Conservation (phyloP, 1,284 basidiomycete genomes). For the Irpex rosettiformis region DNA sequence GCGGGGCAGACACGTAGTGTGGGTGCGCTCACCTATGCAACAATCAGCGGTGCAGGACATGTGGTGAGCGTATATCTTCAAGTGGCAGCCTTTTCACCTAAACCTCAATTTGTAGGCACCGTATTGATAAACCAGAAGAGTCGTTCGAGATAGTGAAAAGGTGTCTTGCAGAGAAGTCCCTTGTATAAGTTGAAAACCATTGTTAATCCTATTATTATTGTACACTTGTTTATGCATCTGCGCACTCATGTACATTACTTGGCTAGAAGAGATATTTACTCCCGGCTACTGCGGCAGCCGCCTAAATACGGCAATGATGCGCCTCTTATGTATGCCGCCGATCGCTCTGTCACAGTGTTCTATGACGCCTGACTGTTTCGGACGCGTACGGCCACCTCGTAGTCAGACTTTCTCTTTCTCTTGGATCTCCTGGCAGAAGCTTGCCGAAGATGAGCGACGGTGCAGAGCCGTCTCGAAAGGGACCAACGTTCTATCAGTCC, state of each 20-base stretch:
- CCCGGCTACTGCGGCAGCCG: too few species aligned
- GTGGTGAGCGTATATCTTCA: slow-evolving; percentile 42
- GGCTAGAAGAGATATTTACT: neutral
- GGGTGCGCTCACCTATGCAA: slow-evolving; percentile 61
- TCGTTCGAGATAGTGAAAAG: slow-evolving; percentile 45
- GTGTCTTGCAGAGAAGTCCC: too few species aligned
- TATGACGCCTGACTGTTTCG: too few species aligned
- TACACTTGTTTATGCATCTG: neutral
- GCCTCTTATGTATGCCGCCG: too few species aligned
- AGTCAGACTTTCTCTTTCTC: too few species aligned
- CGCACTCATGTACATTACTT: neutral
- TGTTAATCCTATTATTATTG: slow-evolving; percentile 13
- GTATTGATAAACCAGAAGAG: slow-evolving; percentile 55
- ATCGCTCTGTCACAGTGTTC: too few species aligned
- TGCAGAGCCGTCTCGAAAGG: neutral
- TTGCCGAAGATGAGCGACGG: neutral
- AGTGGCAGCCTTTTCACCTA: neutral
- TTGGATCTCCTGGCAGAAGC: neutral
- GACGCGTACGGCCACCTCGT: too few species aligned
- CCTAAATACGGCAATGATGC: too few species aligned
- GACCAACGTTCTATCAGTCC: slow-evolving; percentile 21
- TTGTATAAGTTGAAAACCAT: slow-evolving; percentile 27
- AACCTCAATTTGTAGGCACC: slow-evolving; percentile 44
- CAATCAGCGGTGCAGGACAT: slow-evolving; percentile 61
- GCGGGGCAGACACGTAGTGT: slow-evolving; percentile 57